Evolutionary conservation across 495 filamentous ascomycete genomes (phyloP).

Genomic region (Penicillium arizonense): DNA sequence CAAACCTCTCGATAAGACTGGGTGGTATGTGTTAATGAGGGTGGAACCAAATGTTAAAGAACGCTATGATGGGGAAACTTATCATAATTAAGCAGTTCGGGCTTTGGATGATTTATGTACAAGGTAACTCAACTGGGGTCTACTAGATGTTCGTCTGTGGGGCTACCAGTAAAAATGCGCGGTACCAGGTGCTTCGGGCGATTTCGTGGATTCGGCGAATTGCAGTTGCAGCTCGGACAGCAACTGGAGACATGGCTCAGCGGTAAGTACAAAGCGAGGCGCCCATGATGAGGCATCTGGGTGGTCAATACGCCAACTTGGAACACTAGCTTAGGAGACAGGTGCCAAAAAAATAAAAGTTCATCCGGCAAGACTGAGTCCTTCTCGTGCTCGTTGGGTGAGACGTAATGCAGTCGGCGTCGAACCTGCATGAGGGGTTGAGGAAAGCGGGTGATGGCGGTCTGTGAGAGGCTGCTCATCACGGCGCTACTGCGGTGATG

Average conservation of each 20-base stretch:
- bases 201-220: slow-evolving; percentile 6
- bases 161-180: slow-evolving; percentile 1
- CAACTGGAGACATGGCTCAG: slow-evolving; percentile 5
- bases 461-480: slow-evolving; percentile 8
- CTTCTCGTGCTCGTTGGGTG: slow-evolving; percentile 5
- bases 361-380: not conserved
- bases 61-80: not conserved
- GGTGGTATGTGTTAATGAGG: not conserved
- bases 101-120: slow-evolving; percentile 12
- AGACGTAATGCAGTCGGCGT: not conserved
- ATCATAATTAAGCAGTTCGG: slow-evolving; percentile 2
- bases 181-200: not conserved
- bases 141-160: slow-evolving; percentile 3
- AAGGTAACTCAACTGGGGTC: not conserved
- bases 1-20: not conserved
- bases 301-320: slow-evolving; percentile 6
- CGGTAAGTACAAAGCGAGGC: slow-evolving; percentile 6
- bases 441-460: slow-evolving; percentile 9
- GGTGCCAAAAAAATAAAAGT: not conserved
- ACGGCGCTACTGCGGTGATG: slow-evolving; percentile 14
- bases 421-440: slow-evolving; percentile 6
- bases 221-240: slow-evolving; percentile 1
- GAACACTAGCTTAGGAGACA: slow-evolving; percentile 6
- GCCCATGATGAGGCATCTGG: slow-evolving; percentile 1
- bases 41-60: not conserved